These are phyloP conservation scores for Phytophthora pistaciae DNA, from an alignment of 352 stramenopile genomes.

Conservation along the genomic window DNA sequence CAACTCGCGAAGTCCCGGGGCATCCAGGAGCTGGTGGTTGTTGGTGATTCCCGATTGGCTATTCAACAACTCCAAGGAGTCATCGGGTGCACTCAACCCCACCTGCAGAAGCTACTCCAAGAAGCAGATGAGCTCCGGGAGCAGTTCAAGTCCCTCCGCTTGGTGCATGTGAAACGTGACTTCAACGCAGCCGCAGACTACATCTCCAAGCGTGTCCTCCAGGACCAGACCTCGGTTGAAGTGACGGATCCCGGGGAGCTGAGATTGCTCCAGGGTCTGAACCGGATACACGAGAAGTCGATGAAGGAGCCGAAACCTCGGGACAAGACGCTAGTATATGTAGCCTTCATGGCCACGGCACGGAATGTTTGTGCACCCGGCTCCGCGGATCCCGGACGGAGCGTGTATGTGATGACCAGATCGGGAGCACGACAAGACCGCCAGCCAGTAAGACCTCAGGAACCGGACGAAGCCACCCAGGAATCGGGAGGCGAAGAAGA, in stretches of 20 bases:
- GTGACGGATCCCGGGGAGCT: not conserved
- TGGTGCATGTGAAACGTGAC: constrained; percentile 31
- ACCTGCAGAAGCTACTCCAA: constrained; percentile 19
- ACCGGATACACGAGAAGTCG: constrained; percentile 5
- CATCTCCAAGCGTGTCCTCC: constrained; percentile 11
- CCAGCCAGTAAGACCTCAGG: not conserved
- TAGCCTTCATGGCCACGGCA: not conserved
- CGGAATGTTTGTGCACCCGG: not conserved
- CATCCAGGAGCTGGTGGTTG: constrained; percentile 3
- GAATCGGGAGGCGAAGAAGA: not conserved
- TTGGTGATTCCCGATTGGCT: not conserved
- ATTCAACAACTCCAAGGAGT: constrained; percentile 9
- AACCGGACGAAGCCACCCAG: not conserved
- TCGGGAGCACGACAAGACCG: not conserved
- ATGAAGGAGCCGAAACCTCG: not conserved
- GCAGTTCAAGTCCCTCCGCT: constrained; percentile 1
- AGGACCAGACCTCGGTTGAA: not conserved
- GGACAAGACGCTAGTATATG: not conserved
- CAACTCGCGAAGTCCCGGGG: not conserved
- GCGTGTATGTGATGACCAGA: not conserved
- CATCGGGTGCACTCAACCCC: constrained; percentile 13
- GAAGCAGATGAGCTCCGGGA: constrained; percentile 2
- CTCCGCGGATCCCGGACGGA: not conserved
- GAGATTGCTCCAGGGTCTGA: not conserved
- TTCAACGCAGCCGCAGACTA: constrained; percentile 29